A percentile compares a stretch with the other conserved stretches of the same genome.
These are phyloP conservation scores for Ceratopteris richardii DNA, from an alignment of 75 land plant species.

Conservation along the genomic window DNA sequence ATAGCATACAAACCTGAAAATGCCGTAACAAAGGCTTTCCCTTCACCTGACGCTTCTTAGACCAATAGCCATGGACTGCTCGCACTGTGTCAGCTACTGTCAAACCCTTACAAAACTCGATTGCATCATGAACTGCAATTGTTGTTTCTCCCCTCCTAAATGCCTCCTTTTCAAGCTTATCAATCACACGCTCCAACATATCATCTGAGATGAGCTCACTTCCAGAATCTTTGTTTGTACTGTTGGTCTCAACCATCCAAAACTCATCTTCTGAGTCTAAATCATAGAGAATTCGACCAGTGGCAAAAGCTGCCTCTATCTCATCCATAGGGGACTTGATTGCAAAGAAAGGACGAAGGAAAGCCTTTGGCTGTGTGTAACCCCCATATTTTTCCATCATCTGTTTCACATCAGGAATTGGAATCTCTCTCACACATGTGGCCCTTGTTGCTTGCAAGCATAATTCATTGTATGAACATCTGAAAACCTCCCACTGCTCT, in stretches of 20 bases:
- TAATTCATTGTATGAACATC: conserved; percentile 72
- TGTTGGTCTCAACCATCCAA: conserved; percentile 41
- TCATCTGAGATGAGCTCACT: conserved; percentile 44
- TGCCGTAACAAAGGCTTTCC: conserved; percentile 86
- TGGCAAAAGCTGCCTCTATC: conserved; percentile 76
- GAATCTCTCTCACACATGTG: conserved; percentile 67
- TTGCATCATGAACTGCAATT: conserved; percentile 42
- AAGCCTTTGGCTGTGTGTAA: conserved; percentile 23
- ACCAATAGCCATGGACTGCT: conserved; percentile 68
- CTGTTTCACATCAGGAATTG: conserved; percentile 77
- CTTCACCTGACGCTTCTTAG: conserved; percentile 50
- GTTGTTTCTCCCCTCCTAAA: conserved; percentile 42
- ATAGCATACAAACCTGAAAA: conserved; percentile 90
- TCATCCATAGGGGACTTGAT: conserved; percentile 50
- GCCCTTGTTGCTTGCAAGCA: conserved; percentile 10
- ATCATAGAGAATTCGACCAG: conserved; percentile 68
- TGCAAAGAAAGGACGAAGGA: conserved; percentile 48
- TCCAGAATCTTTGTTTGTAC: conserved; percentile 14
- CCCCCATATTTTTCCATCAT: conserved; percentile 49
- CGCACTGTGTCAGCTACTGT: conserved; percentile 42
- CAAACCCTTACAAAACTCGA: conserved; percentile 24
- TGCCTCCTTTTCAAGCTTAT: conserved; percentile 75
- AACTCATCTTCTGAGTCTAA: conserved; percentile 94
- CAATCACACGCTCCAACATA: conserved; percentile 74
- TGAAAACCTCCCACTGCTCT: conserved; percentile 77